A percentile compares a stretch with the other conserved stretches of the same genome.
Conservation (phyloP, 1,139 yeast species). For the Candida glucosophila region DNA sequence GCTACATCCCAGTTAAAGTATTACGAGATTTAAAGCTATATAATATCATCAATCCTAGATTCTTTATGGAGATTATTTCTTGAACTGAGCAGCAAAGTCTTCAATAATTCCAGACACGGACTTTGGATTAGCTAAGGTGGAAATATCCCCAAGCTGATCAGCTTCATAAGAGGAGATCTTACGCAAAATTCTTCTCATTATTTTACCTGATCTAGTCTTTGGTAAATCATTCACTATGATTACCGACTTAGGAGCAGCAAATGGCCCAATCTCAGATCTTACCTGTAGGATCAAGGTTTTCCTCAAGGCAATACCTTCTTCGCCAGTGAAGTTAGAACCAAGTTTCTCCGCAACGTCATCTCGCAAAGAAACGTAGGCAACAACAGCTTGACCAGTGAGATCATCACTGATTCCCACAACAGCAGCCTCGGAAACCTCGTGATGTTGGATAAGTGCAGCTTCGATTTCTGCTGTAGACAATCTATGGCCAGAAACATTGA, state of each 20-base stretch:
- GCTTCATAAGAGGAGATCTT: slow-evolving; percentile 73
- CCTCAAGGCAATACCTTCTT: slow-evolving; percentile 38
- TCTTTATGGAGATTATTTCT: slow-evolving; percentile 2
- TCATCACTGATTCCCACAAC: slow-evolving; percentile 79
- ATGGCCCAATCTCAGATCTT: slow-evolving; percentile 75
- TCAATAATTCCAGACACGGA: slow-evolving; percentile 59
- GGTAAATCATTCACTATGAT: slow-evolving; percentile 70
- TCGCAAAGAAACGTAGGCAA: slow-evolving; percentile 69
- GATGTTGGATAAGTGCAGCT: slow-evolving; percentile 67
- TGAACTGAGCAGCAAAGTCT: slow-evolving; percentile 36
- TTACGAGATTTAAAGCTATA: slow-evolving; percentile 4
- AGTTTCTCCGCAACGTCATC: too few relatives aligned
- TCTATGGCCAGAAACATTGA: slow-evolving; percentile 74
- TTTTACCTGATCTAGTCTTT: slow-evolving; percentile 77
- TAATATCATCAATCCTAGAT: slow-evolving; percentile 1
- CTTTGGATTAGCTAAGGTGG: slow-evolving; percentile 69
- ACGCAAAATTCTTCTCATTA: slow-evolving; percentile 76
- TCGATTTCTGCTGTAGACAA: slow-evolving; percentile 78
- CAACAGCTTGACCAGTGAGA: slow-evolving; percentile 76
- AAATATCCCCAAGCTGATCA: slow-evolving; percentile 69
- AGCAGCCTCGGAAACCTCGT: slow-evolving; percentile 65
- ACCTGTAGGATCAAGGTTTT: slow-evolving; percentile 66
- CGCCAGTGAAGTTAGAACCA: slow-evolving; percentile 29
- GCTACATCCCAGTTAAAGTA: too few relatives aligned
- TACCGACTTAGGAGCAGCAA: slow-evolving; percentile 73